These are phyloP conservation scores for Butyriboletus appendiculatus DNA, from an alignment of 1,284 basidiomycete genomes.

Conservation along the genomic window DNA sequence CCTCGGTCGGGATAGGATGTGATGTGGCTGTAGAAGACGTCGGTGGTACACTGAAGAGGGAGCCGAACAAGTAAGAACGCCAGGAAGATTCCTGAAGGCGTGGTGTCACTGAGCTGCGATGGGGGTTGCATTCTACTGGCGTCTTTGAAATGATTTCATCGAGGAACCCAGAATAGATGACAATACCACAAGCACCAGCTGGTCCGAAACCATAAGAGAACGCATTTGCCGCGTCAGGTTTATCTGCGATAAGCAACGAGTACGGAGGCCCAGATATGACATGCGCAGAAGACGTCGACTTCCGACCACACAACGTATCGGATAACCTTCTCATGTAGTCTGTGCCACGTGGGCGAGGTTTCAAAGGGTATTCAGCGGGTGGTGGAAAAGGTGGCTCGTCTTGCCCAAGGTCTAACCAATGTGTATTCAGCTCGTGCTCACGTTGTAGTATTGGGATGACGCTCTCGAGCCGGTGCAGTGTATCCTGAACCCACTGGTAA, in stretches of 20 bases:
- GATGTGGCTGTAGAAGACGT: slow-evolving; percentile 27
- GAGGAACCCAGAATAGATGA: slow-evolving; percentile 87
- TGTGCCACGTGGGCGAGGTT: slow-evolving; percentile 67
- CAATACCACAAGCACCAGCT: slow-evolving; percentile 85
- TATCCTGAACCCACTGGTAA: slow-evolving; percentile 77
- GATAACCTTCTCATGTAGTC: slow-evolving; percentile 62
- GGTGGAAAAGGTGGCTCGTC: slow-evolving; percentile 65
- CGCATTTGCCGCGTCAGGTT: slow-evolving; percentile 77
- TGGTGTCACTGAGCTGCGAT: neutral
- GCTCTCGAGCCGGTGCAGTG: slow-evolving; percentile 71
- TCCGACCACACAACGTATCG: slow-evolving; percentile 48
- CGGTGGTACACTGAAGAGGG: slow-evolving; percentile 39
- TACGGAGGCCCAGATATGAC: slow-evolving; percentile 81
- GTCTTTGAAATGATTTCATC: slow-evolving; percentile 70
- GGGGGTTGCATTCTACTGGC: slow-evolving; percentile 28
- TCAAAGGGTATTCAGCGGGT: slow-evolving; percentile 66
- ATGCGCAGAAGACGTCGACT: slow-evolving; percentile 47
- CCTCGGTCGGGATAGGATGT: slow-evolving; percentile 64
- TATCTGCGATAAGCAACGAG: slow-evolving; percentile 81
- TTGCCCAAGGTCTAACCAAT: slow-evolving; percentile 55
- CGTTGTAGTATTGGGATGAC: slow-evolving; percentile 65
- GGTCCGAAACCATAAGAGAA: slow-evolving; percentile 93
- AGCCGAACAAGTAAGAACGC: slow-evolving; percentile 51
- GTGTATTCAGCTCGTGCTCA: slow-evolving; percentile 52
- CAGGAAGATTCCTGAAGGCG: slow-evolving; percentile 42